phyloP scores from a whole-genome alignment of 305 asterid species.

The Solanum aculeatissimum region DNA sequence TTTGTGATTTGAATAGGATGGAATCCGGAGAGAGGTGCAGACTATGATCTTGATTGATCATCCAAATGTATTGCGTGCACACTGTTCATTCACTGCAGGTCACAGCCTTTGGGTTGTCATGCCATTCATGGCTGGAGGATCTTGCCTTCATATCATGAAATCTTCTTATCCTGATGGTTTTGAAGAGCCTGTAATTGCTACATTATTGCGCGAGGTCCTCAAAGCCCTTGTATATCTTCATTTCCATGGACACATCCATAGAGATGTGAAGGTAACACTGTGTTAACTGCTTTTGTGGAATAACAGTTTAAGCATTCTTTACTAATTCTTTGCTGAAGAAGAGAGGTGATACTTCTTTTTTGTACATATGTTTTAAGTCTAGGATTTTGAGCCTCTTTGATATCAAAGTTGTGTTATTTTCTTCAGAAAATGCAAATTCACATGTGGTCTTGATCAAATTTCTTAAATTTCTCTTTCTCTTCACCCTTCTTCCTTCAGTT shows the following conservation, averaged over 20 bases:
- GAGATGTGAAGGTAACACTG: slow-evolving; percentile 84
- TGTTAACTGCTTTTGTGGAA: not conserved
- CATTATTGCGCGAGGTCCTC: slow-evolving; percentile 75
- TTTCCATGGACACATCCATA: slow-evolving; percentile 80
- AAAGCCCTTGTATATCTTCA: slow-evolving; percentile 96
- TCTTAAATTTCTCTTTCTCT: not conserved
- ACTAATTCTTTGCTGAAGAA: not conserved
- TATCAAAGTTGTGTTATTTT: not conserved
- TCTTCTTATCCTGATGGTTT: slow-evolving; percentile 85
- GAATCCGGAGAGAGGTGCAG: slow-evolving; percentile 84
- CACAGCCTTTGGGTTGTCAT: slow-evolving; percentile 91
- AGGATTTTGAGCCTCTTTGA: not conserved
- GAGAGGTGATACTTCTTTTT: not conserved
- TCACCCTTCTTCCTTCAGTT: not conserved
- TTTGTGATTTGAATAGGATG: slow-evolving; percentile 47
- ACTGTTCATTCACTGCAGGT: slow-evolving; percentile 79
- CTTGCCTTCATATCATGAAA: slow-evolving; percentile 96
- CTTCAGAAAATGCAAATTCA: not conserved
- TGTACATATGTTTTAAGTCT: not conserved
- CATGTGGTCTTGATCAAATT: not conserved
- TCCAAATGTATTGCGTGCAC: slow-evolving; percentile 86
- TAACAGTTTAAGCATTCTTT: not conserved
- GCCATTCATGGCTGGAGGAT: slow-evolving; percentile 97
- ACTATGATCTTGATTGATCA: slow-evolving; percentile 89
- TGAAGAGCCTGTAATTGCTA: slow-evolving; percentile 95